A percentile compares a stretch with the other conserved stretches of the same genome.
These are phyloP conservation scores for Rhododendron griersonianum DNA, from an alignment of 148 eudicot genomes.

Conservation along the genomic window DNA sequence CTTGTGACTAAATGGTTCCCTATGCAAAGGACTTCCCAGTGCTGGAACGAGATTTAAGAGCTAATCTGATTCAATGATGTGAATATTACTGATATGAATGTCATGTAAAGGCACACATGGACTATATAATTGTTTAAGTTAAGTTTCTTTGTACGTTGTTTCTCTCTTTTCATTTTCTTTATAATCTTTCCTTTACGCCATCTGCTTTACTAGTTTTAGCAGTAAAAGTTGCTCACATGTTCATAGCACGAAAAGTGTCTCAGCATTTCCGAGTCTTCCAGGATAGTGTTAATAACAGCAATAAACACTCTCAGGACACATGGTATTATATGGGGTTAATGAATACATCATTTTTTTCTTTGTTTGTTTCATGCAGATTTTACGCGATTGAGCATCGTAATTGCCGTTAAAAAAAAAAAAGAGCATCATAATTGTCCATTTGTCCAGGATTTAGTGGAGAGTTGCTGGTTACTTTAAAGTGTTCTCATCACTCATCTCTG, in stretches of 20 bases:
- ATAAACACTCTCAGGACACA: background rate
- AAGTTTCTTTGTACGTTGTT: background rate
- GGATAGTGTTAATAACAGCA: background rate
- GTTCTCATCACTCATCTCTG: background rate
- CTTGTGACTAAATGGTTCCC: background rate
- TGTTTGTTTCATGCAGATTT: background rate
- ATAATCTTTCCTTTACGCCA: background rate
- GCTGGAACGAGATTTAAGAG: background rate
- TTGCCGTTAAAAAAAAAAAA: no score
- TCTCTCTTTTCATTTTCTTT: background rate
- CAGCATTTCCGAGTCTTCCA: background rate
- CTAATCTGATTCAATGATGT: background rate
- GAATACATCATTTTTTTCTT: background rate
- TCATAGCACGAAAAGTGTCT: background rate
- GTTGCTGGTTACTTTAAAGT: background rate
- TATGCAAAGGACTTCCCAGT: background rate
- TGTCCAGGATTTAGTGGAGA: background rate
- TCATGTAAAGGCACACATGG: background rate
- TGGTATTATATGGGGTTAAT: background rate
- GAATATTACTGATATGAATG: background rate
- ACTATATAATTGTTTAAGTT: background rate
- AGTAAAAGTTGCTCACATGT: background rate
- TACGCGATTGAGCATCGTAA: no score
- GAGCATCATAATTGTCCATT: background rate
- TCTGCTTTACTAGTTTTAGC: background rate